phyloP scores from a whole-genome alignment of 2,329 filamentous ascomycete genomes.

The Chrysosporium queenslandicum region DNA sequence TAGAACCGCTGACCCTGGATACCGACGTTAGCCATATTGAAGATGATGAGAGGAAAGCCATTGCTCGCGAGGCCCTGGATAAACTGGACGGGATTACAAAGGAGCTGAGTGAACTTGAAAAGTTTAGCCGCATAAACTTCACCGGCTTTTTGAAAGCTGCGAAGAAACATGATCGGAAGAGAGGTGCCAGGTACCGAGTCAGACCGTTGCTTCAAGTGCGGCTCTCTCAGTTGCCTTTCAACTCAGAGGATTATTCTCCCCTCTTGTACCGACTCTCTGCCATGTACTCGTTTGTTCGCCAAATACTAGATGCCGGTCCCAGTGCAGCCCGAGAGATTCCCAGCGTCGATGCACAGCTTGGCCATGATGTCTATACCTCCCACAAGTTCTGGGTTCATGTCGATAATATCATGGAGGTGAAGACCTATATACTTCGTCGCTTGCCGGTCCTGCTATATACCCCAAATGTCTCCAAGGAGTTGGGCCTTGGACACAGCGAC shows the following conservation, averaged over 20 bases:
- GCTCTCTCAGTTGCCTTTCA: slow-evolving; percentile 80
- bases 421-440: slow-evolving; percentile 85
- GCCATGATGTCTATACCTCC: slow-evolving; percentile 63
- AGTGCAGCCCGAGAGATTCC: slow-evolving; percentile 46
- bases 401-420: slow-evolving; percentile 93
- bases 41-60: slow-evolving; percentile 37
- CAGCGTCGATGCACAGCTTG: slow-evolving; percentile 37
- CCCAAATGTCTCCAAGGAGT: slow-evolving; percentile 68
- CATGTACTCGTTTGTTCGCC: slow-evolving; percentile 90
- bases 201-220: slow-evolving; percentile 85
- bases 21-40: slow-evolving; percentile 28
- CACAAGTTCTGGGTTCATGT: slow-evolving; percentile 96
- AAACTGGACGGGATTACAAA: slow-evolving; percentile 68
- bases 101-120: slow-evolving; percentile 86
- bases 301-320: slow-evolving; percentile 48
- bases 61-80: slow-evolving; percentile 59
- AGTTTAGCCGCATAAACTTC: slow-evolving; percentile 93
- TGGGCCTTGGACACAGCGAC: slow-evolving; percentile 65
- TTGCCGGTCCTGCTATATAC: slow-evolving; percentile 91
- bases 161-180: slow-evolving; percentile 96
- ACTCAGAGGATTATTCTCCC: slow-evolving; percentile 87
- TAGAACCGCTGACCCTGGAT: slow-evolving; percentile 47
- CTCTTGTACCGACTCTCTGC: slow-evolving; percentile 79
- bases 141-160: slow-evolving; percentile 96
- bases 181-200: slow-evolving; percentile 76